Conservation (phyloP, 768 basidiomycete species). For the Favolaschia claudopus region DNA sequence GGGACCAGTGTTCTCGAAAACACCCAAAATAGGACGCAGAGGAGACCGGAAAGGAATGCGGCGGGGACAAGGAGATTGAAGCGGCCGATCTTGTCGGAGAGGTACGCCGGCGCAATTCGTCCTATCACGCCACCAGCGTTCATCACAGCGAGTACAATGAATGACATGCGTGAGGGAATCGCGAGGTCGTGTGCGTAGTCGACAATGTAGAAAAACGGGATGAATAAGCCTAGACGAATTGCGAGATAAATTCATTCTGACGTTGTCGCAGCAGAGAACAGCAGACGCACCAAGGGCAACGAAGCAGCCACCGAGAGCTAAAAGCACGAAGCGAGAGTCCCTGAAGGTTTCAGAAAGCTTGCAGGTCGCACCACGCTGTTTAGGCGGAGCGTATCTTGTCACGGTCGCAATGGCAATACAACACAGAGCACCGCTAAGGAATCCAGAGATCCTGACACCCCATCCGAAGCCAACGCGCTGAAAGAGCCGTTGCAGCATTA, state of each 20-base stretch:
- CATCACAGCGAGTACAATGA: constrained; percentile 69
- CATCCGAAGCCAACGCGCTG: constrained; percentile 63
- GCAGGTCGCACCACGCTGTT: constrained; percentile 37
- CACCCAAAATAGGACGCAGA: constrained; percentile 66
- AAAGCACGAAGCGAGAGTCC: constrained; percentile 60
- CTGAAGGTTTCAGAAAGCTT: constrained; percentile 45
- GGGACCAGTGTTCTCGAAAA: constrained; percentile 47
- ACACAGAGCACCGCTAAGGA: constrained; percentile 52
- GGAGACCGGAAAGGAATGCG: constrained; percentile 68
- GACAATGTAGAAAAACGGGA: constrained; percentile 75
- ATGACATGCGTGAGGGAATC: constrained; percentile 48
- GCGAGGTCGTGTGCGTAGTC: constrained; percentile 59
- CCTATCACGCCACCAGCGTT: constrained; percentile 74
- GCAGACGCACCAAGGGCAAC: constrained; percentile 69
- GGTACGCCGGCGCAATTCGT: constrained; percentile 66
- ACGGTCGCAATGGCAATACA: constrained; percentile 60
- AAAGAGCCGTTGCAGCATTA: constrained; percentile 68
- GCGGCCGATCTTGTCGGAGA: constrained; percentile 70
- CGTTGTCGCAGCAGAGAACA: too few relatives aligned
- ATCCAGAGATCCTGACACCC: constrained; percentile 65
- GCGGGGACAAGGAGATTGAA: constrained; percentile 73
- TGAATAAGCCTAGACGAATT: constrained; percentile 62
- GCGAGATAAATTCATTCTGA: background rate
- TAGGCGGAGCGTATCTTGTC: constrained; percentile 39
- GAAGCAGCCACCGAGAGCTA: constrained; percentile 61